A percentile compares a stretch with the other conserved stretches of the same genome.
These are phyloP conservation scores for Cyathus olla DNA, from an alignment of 1,284 basidiomycete species.

Conservation along the genomic window DNA sequence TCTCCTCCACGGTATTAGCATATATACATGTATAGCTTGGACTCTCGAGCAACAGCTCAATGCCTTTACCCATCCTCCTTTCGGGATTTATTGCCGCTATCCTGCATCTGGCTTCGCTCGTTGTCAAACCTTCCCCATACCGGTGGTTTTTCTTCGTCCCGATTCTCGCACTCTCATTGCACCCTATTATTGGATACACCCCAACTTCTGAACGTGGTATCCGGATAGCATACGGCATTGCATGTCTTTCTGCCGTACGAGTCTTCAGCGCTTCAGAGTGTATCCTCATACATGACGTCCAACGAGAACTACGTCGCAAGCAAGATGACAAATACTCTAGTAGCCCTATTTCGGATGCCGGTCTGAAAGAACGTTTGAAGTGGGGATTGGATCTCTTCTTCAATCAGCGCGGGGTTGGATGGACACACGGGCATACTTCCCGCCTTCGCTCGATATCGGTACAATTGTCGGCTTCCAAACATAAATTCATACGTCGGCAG, in stretches of 20 bases:
- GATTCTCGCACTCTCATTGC: too few species aligned
- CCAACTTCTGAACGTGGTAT: too few species aligned
- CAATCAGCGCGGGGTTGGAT: constrained; percentile 21
- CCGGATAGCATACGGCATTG: background rate
- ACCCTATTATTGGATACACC: too few species aligned
- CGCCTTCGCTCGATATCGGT: constrained; percentile 4
- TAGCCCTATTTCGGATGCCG: constrained; percentile 1
- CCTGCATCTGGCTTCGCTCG: too few species aligned
- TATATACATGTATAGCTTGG: too few species aligned
- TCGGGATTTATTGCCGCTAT: too few species aligned
- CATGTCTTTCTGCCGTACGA: background rate
- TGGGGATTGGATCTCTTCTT: constrained; percentile 17
- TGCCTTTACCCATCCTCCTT: too few species aligned
- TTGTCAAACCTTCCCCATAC: too few species aligned
- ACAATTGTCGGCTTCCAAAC: background rate
- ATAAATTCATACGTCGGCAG: constrained; percentile 1
- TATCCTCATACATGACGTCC: constrained; percentile 16
- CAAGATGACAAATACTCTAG: constrained; percentile 4
- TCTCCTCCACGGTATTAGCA: too few species aligned
- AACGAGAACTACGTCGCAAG: constrained; percentile 11
- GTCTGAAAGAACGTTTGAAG: constrained; percentile 6
- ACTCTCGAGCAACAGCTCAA: too few species aligned
- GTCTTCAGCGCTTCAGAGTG: constrained; percentile 8
- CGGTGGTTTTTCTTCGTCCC: too few species aligned
- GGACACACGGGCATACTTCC: constrained; percentile 15